phyloP scores from a whole-genome alignment of 2,329 filamentous ascomycete species.

The Xylaria sp. region DNA sequence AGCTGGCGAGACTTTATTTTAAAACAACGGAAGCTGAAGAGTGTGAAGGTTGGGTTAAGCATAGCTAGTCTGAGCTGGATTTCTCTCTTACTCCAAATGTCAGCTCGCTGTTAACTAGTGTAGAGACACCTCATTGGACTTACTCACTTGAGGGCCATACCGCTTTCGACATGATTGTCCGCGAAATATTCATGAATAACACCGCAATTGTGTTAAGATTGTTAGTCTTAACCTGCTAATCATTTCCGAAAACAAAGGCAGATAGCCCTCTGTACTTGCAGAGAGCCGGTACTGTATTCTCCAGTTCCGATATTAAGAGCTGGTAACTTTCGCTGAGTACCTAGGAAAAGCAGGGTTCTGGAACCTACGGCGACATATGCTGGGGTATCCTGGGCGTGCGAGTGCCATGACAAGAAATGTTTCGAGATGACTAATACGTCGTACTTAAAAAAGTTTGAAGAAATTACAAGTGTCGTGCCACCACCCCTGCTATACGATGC shows the following conservation, averaged over 20 bases:
- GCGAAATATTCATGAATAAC: not conserved
- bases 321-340: not conserved
- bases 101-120: slow-evolving; percentile 1
- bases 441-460: slow-evolving; percentile 12
- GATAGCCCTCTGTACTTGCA: not conserved
- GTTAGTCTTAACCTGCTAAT: not conserved
- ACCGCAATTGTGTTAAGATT: not conserved
- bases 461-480: not conserved
- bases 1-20: not conserved
- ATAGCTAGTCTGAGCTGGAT: not conserved
- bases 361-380: slow-evolving; percentile 2
- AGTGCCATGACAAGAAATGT: slow-evolving; percentile 2
- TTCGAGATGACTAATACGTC: not conserved
- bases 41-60: not conserved
- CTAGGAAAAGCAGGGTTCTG: not conserved
- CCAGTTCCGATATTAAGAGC: not conserved
- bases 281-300: not conserved
- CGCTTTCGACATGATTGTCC: not conserved
- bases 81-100: not conserved
- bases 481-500: not conserved
- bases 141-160: not conserved
- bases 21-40: not conserved
- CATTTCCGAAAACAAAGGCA: not conserved
- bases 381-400: not conserved
- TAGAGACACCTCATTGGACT: not conserved